Evolutionary conservation across 495 filamentous ascomycete species (phyloP).

Genomic region (Talaromyces ruber): DNA sequence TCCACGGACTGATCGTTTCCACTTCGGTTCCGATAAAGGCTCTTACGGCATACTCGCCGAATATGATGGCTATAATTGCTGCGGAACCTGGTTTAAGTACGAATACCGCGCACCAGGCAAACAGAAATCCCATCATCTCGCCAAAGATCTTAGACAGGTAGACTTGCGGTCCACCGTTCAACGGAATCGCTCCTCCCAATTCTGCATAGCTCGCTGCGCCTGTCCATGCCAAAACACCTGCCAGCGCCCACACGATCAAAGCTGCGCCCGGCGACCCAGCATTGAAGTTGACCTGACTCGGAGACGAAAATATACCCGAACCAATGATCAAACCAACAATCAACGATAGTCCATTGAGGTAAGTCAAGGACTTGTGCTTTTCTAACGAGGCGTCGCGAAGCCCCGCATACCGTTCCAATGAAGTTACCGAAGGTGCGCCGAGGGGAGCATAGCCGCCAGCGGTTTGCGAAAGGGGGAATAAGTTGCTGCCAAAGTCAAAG

Average conservation of each 20-base stretch:
- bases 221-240: constrained; percentile 90
- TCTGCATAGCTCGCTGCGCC: constrained; percentile 95
- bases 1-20: constrained; percentile 68
- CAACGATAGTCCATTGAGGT: constrained; percentile 83
- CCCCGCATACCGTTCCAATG: constrained; percentile 35
- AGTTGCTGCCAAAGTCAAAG: constrained; percentile 85
- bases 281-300: constrained; percentile 87
- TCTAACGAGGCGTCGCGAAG: constrained; percentile 60
- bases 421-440: constrained; percentile 53
- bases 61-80: constrained; percentile 94
- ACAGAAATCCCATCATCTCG: constrained; percentile 83
- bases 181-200: constrained; percentile 86
- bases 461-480: constrained; percentile 88
- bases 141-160: constrained; percentile 96
- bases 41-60: constrained; percentile 90
- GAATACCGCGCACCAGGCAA: constrained; percentile 90
- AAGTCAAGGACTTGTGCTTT: constrained; percentile 91
- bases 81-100: constrained; percentile 89
- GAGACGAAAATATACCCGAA: constrained; percentile 94
- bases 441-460: constrained; percentile 74
- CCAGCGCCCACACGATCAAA: constrained; percentile 82
- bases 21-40: constrained; percentile 76
- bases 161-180: constrained; percentile 90
- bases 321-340: constrained; percentile 92
- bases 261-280: constrained; percentile 88